Conservation (phyloP, 257 asterid genomes). For the Datura wrightii region DNA sequence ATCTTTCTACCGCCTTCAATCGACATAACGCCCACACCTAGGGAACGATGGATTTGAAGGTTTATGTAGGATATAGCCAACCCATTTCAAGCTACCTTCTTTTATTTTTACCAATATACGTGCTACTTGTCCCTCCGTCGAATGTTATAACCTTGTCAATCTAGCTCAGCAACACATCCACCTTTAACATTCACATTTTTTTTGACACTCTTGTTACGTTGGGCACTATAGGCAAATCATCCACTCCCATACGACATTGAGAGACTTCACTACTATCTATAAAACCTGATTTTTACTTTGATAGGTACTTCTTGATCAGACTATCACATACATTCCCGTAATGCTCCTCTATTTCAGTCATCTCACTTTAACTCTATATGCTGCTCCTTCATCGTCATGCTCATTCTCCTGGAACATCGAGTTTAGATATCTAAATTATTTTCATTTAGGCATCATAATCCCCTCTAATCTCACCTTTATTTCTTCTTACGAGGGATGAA, state of each 20-base stretch:
- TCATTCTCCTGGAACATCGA: neutral
- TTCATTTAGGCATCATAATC: neutral
- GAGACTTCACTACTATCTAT: neutral
- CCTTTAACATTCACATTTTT: neutral
- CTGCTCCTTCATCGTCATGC: neutral
- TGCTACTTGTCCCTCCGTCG: neutral
- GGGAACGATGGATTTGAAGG: neutral
- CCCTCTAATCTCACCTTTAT: constrained; percentile 1
- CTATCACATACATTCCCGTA: neutral
- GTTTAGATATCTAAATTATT: neutral
- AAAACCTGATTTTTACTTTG: neutral
- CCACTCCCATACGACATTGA: neutral
- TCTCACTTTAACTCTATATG: too few species aligned
- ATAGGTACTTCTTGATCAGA: neutral
- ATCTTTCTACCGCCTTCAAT: neutral
- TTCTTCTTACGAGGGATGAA: neutral
- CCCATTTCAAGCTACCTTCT: neutral
- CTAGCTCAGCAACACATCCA: neutral
- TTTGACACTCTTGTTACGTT: neutral
- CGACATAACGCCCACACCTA: neutral
- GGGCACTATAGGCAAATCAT: neutral
- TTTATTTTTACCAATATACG: too few species aligned
- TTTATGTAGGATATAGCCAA: neutral
- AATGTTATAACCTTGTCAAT: neutral
- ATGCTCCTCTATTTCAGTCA: neutral